These are phyloP conservation scores for Musa acuminata DNA, from an alignment of 176 grass and related monocot genomes.

Conservation along the genomic window DNA sequence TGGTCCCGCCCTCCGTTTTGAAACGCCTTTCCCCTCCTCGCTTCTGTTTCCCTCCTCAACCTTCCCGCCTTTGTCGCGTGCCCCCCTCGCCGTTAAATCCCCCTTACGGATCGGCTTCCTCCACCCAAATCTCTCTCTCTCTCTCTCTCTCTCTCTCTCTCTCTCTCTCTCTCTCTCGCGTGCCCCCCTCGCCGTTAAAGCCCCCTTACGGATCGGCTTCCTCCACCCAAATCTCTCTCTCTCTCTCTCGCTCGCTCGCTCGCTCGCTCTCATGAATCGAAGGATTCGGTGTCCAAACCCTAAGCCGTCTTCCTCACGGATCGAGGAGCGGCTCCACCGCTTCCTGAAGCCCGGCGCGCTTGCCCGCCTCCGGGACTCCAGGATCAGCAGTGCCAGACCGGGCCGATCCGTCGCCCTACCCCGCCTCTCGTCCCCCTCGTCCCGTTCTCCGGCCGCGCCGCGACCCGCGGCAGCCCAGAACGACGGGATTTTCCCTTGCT, in stretches of 20 bases:
- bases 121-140: not conserved
- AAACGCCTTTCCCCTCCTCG: not conserved
- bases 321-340: constrained; percentile 34
- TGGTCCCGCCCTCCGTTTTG: not conserved
- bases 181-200: no score
- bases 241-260: no score
- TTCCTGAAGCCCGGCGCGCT: constrained; percentile 72
- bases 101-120: not conserved
- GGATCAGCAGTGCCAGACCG: constrained; percentile 18
- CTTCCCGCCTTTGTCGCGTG: constrained; percentile 1
- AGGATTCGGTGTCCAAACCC: constrained; percentile 17
- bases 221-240: no score
- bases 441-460: not conserved
- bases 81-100: no score
- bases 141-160: no score
- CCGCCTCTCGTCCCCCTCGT: constrained; percentile 18
- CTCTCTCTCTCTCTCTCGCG: no score
- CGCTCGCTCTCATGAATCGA: constrained; percentile 39
- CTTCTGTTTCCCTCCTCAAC: not conserved
- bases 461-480: not conserved
- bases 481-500: constrained; percentile 23
- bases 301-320: constrained; percentile 7
- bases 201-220: no score
- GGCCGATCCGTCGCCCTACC: constrained; percentile 4
- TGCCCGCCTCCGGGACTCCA: constrained; percentile 52